Percentiles rank a stretch among this genome's conserved stretches.
Conservation (phyloP, 2,329 filamentous ascomycete genomes). For the Nannizzia gypsea region DNA sequence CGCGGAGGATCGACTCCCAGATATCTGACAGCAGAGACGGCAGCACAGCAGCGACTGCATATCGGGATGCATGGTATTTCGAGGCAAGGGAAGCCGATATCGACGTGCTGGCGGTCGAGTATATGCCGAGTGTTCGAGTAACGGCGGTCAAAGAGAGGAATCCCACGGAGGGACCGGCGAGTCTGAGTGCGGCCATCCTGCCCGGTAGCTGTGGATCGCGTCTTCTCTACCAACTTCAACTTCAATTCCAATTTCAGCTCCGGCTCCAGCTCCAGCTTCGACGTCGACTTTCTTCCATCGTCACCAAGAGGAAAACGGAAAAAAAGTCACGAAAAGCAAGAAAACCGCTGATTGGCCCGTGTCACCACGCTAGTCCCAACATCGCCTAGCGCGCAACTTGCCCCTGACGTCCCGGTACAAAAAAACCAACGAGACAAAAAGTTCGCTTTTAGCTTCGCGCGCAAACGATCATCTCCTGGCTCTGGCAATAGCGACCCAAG, state of each 20-base stretch:
- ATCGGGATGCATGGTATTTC: conserved; percentile 34
- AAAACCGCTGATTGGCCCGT: not conserved
- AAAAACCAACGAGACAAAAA: not conserved
- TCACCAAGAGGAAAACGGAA: not conserved
- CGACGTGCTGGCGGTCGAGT: conserved; percentile 21
- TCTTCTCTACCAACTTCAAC: too few species aligned
- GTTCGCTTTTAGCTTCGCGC: not conserved
- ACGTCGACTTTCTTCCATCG: too few species aligned
- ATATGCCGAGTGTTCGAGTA: conserved; percentile 1
- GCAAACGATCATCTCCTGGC: not conserved
- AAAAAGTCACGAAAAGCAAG: not conserved
- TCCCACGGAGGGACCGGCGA: not conserved
- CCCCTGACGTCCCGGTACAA: not conserved
- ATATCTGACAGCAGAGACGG: conserved; percentile 65
- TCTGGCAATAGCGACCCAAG: not conserved
- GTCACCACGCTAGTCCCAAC: not conserved
- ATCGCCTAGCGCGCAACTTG: not conserved
- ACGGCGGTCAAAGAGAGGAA: not conserved
- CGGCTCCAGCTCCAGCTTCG: too few species aligned
- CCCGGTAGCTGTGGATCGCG: not conserved
- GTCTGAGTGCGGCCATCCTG: not conserved
- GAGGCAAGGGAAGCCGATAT: conserved; percentile 38
- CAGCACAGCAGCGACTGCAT: conserved; percentile 37
- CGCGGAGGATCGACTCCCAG: conserved; percentile 84
- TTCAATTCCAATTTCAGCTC: too few species aligned